Percentiles rank a stretch among this genome's conserved stretches.
Conservation (phyloP, 176 grass and related monocot genomes). For the Triticum timopheevii region DNA sequence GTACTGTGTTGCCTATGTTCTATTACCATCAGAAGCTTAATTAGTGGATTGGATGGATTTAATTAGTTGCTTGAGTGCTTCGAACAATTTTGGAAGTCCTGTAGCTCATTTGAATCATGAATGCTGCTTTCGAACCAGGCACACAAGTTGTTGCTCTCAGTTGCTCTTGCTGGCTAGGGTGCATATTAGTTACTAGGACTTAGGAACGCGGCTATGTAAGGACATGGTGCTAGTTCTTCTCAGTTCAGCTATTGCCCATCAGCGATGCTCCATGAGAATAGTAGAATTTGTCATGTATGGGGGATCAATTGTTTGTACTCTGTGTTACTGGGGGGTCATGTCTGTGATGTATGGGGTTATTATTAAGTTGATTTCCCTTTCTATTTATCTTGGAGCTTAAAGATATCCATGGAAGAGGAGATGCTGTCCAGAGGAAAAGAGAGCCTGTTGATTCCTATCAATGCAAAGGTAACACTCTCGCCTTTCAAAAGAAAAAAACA, state of each 20-base stretch:
- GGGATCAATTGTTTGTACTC: not conserved
- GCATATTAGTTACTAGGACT: not conserved
- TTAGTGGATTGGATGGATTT: too few species aligned
- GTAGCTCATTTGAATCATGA: not conserved
- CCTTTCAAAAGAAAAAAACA: not conserved
- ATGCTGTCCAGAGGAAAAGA: slow-evolving; percentile 72
- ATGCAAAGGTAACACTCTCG: slow-evolving; percentile 47
- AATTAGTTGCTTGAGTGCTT: not conserved
- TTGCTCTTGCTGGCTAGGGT: not conserved
- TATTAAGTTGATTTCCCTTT: slow-evolving; percentile 30
- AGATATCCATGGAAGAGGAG: slow-evolving; percentile 78
- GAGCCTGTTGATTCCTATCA: slow-evolving; percentile 88
- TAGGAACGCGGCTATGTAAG: not conserved
- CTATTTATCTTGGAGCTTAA: slow-evolving; percentile 7
- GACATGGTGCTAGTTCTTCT: not conserved
- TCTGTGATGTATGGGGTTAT: not conserved
- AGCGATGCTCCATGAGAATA: not conserved
- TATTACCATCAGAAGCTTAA: not conserved
- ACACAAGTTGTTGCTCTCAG: not conserved
- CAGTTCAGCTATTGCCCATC: not conserved
- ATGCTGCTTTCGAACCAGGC: slow-evolving; percentile 1
- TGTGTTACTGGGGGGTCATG: not conserved
- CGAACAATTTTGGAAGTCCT: not conserved
- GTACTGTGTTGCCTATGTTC: not conserved
- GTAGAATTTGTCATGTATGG: not conserved